Base-by-base conservation (phyloP, 257 asterid genomes). In the Capsicum rhomboideum region DNA sequence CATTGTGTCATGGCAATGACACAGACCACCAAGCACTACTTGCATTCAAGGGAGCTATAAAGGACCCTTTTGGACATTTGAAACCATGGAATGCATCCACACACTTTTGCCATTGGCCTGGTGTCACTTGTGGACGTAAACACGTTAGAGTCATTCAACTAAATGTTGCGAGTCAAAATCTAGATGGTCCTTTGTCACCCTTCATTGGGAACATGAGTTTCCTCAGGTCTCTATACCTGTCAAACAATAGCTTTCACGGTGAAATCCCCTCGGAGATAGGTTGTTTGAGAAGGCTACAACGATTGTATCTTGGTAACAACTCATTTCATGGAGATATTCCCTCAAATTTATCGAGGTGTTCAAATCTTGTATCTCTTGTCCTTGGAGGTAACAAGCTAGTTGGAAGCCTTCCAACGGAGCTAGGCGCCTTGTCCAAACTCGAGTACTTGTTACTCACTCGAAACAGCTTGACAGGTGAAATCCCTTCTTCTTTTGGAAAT, bases 71-170 rank as follows among this genome's bases (percentile, higher is more conserved):
- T 28, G 49, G 66, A 26, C 56, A 58, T 34, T 12, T 83, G 23
- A 54, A 53, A 20, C 56, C 87, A 18, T 87, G 90, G 90, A 87
- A 87, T 56, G 54, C 40, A 29, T 83, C 88, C 26, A 72, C 29
- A 12, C 88, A 85, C 37, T 87, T 85, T 26, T 87, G 90, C 53
- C 20, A 13, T 20, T 87, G 90, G 90, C 68, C 78, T 23, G 90
- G 88, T 31, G 56, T 87, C 6, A 71, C 78, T 10, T 87, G 90
- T 50, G 46, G 69, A 42, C 49, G 34, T 10, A 67, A 72, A 13
- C 85, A 63, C 23, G 49, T 78, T 29, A 74, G 88, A 34, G 86
- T 85, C 68, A 26, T 75, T 55, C 23, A 72, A 72, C 71, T 87
- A 46, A 72, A 67, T 17, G 61, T 87, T 0, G 53, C 1, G 3